phyloP scores from a whole-genome alignment of 306 rosid species.

The Cicer judaicum region DNA sequence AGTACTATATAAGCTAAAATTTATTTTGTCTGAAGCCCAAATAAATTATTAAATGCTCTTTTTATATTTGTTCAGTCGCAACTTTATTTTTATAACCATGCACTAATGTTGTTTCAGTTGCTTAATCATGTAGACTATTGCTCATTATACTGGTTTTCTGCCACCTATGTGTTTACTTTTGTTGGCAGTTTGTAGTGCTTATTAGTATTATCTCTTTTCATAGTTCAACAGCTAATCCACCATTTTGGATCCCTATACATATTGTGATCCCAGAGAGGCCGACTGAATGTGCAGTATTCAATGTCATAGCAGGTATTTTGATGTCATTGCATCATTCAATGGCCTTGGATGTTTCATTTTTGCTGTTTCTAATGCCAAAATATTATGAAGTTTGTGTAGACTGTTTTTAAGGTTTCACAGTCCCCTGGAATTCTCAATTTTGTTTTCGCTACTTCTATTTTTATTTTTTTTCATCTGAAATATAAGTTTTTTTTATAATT shows the following conservation, averaged over 20 bases:
- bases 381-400: neutral
- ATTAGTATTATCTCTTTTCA: constrained; percentile 31
- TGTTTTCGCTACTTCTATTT: too few species aligned
- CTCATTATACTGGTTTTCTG: constrained; percentile 34
- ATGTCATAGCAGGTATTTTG: constrained; percentile 89
- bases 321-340: constrained; percentile 38
- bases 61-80: neutral
- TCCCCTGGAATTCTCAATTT: neutral
- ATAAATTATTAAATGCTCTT: neutral
- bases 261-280: constrained; percentile 97
- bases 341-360: constrained; percentile 20
- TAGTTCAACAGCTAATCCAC: constrained; percentile 88
- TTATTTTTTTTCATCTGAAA: neutral
- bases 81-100: neutral
- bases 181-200: constrained; percentile 36
- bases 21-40: too few species aligned
- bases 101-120: neutral
- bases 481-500: constrained; percentile 18
- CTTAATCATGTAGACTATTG: constrained; percentile 21
- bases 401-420: neutral
- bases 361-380: constrained; percentile 10
- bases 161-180: constrained; percentile 22
- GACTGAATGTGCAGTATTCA: constrained; percentile 92
- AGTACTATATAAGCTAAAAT: too few species aligned
- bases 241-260: constrained; percentile 99